phyloP scores from a whole-genome alignment of 139 green algal genomes.

The Nannochloris sp. region DNA sequence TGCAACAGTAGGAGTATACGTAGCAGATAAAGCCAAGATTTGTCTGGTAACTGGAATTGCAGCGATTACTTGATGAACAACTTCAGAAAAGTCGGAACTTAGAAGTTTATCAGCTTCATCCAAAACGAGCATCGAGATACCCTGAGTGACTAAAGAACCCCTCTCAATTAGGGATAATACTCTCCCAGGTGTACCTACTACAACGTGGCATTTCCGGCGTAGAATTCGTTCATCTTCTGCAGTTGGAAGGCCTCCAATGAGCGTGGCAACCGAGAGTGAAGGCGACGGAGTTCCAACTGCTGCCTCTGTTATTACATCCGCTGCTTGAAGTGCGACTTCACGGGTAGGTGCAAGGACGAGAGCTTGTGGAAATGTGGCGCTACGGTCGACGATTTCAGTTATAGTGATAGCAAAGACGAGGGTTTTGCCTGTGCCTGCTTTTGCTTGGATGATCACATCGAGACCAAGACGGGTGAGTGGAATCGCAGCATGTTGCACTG shows the following conservation, averaged over 20 bases:
- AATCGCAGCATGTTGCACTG: conserved; percentile 65
- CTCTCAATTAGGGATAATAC: conserved; percentile 49
- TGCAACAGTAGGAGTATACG: conserved; percentile 49
- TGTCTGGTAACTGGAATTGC: conserved; percentile 17
- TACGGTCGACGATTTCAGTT: conserved; percentile 41
- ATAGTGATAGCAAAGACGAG: conserved; percentile 54
- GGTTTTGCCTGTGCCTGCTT: conserved; percentile 83
- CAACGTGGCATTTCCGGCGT: conserved; percentile 54
- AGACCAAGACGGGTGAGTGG: conserved; percentile 57
- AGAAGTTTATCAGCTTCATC: conserved; percentile 79
- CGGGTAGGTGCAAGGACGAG: conserved; percentile 72
- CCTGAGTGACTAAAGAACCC: conserved; percentile 16
- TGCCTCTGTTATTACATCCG: conserved; percentile 36
- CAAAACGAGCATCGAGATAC: conserved; percentile 54
- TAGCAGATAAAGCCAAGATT: conserved; percentile 70
- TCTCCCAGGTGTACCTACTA: conserved; percentile 70
- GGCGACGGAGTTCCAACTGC: conserved; percentile 21
- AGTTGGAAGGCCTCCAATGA: conserved; percentile 58
- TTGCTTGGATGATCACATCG: conserved; percentile 80
- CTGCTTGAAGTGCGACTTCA: conserved; percentile 72
- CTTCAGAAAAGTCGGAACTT: conserved; percentile 22
- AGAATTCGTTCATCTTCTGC: conserved; percentile 55
- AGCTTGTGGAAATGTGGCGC: conserved; percentile 40
- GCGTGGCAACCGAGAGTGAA: conserved; percentile 25
- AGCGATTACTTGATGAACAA: conserved; percentile 13